Conservation (phyloP, 805 yeast species). For the Barnettozyma siamensis region DNA sequence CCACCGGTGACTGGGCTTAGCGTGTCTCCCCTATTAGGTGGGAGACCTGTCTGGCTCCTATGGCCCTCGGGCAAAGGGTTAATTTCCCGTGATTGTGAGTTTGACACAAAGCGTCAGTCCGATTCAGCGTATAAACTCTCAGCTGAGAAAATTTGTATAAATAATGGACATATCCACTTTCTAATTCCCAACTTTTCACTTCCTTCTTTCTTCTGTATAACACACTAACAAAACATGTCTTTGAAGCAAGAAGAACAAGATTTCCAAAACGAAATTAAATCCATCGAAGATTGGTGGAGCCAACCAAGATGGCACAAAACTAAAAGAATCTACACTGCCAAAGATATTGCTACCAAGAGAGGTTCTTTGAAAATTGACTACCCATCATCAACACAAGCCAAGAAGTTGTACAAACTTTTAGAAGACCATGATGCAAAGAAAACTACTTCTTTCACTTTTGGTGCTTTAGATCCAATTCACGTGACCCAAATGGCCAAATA, state of each 20-base stretch:
- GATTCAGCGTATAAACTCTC: neutral
- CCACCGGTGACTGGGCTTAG: too few relatives aligned
- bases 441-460: slow-evolving; percentile 84
- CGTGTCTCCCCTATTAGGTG: too few relatives aligned
- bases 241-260: slow-evolving; percentile 19
- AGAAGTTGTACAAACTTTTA: slow-evolving; percentile 68
- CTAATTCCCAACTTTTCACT: too few relatives aligned
- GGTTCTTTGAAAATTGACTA: slow-evolving; percentile 69
- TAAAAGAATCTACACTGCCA: slow-evolving; percentile 82
- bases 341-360: slow-evolving; percentile 85
- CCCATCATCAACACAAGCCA: slow-evolving; percentile 75
- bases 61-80: neutral
- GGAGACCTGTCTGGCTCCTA: too few relatives aligned
- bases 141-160: slow-evolving; percentile 2
- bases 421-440: slow-evolving; percentile 65
- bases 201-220: too few relatives aligned
- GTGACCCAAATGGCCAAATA: slow-evolving; percentile 96
- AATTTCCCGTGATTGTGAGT: too few relatives aligned
- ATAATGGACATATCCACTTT: neutral
- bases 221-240: too few relatives aligned
- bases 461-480: slow-evolving; percentile 94
- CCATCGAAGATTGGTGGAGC: slow-evolving; percentile 86
- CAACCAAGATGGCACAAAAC: slow-evolving; percentile 88
- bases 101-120: slow-evolving; percentile 4
- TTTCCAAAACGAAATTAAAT: slow-evolving; percentile 49